Base-by-base conservation (phyloP, 2,329 filamentous ascomycete species). In the Penicillium sp. region DNA sequence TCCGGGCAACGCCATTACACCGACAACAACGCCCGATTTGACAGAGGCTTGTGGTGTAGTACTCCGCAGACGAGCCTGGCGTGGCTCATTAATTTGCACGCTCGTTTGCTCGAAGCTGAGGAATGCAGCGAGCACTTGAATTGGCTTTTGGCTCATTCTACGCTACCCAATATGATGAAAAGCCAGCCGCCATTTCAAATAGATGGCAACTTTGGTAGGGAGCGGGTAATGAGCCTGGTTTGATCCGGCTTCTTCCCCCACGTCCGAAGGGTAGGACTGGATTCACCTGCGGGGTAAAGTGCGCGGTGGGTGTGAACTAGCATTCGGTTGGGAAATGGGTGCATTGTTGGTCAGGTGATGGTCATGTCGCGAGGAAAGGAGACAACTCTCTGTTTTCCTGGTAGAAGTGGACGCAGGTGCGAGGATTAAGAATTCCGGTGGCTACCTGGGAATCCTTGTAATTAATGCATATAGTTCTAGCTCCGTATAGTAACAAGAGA, bases 201-300 rank as follows among this genome's bases (percentile, higher is more conserved):
- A 20, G 77, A 80, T 56, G 77, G 77, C 1, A 80, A 80, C 47
- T 76, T 79, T 53, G 78, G 78, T 1, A 73, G 72, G 72, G 71
- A n/a, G 74, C 74, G 3, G 78, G 75, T 2, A 74, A 49, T 59
- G 63, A 69, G 45, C 62, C 68, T 31, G 63, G 63, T 4, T 36
- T 63, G n/a, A 67, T 75, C 53, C 58, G 64, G 22, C 60, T 77
- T 13, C 62, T 75, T 16, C 74, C 74, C 42, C 70, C 72, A 5
- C 72, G 68, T 54, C 73, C 72, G 3, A 53, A 42, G 10, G 58
- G 55, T 30, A 76, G 74, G 74, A 53, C 44, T 28, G 73, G 74
- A 8, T 57, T 56, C 24, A 53, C 76, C 41, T 64, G 60, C 5
- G 69, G 69, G 10, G 63, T 73, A 16, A 61, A 25, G 70, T 69